Evolutionary conservation across 1,284 basidiomycete species (phyloP), one percentile per base, ranked within the genome.

Genomic region (Tylopilus orsonianus): DNA sequence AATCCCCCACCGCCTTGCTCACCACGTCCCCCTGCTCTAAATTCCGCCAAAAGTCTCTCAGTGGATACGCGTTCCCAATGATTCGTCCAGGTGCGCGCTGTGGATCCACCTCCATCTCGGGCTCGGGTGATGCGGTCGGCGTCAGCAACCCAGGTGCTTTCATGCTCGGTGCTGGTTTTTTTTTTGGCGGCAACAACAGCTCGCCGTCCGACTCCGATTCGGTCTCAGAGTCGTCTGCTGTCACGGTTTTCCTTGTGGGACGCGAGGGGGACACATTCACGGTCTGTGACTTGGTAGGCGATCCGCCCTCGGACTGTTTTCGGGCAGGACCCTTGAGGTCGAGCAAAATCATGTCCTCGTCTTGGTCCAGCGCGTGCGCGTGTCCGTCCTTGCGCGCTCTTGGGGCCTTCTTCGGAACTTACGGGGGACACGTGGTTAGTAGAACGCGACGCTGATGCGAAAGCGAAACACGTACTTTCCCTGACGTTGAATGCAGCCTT

Each of bases 1-100:
- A 66, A 67, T 94, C 91, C 59, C 87, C 80, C 9, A 92, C 85
- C 0, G 89, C 89, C 66, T 94, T 92, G 20, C 77, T 80, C 41
- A 93, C 89, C 14, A 91, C 69, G 62, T 92, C 90, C 0, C 88
- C 89, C 42, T 78, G 74, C 34, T 75, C 74, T 16, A 89, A 70
- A 57, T 90, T 85, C 56, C 75, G 72, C 53, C 72, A 71, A 68
- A 94, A 94, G 68, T 95, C 92, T 42, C 72, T 74, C 34, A 94
- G 71, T 1, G 92, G 91, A 54, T 75, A 73, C 1, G 83, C 80
- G 43, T 75, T 78, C n/a, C 88, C 86, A 35, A 94, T 79, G 42
- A 90, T 86, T 36, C 83, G 71, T 7, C 83, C 83, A 1, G 70
- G 67, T 12, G 67, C 69, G 12, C 67, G 65, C 22, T 69, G 70